Base-by-base conservation (phyloP, 1,139 yeast genomes). In the Eremothecium sinecaudum region DNA sequence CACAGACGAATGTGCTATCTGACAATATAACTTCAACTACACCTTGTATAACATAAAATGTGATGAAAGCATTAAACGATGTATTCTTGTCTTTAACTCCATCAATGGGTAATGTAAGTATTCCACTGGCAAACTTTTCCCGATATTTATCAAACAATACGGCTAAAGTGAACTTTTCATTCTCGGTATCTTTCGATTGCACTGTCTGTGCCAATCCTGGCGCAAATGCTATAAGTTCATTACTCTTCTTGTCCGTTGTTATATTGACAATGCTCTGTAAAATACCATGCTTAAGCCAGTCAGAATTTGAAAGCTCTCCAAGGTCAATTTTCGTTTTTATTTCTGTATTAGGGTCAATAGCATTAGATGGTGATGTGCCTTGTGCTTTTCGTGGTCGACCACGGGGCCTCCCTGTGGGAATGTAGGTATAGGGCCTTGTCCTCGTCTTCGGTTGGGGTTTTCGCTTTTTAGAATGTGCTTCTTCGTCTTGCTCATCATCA, bases 1-100 rank as follows among this genome's bases (percentile, higher is more conserved):
- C 68, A 6, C 79, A 80, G 5, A 74, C 62, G 50, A 87, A 82
- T 15, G 62, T 66, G 18, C 66, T 66, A 6, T 72, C 73, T 28
- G 75, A 71, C 6, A 87, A 48, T 1, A 73, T 70, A 3, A 82
- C 87, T 48, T 82, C 83, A 10, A 83, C 57, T 2, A 69, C 51
- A 0, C 97, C 97, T 27, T 67, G 63, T 8, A 79, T 68, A 22
- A 86, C 84, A 53, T 75, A 80, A 53, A 84, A 86, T 21, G 79
- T 73, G 47, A 79, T 79, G 41, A 77, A 70, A 5, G 82, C 76
- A 36, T 75, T 75, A 24, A 72, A 75, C 10, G 92, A 74, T 16
- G 76, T 70, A 46, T 75, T 71, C 41, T 69, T 58, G 29, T 75
- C 72, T 52, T 84, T 84, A 32, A 63, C 63, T 1, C 83, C 82